A percentile compares a stretch with the other conserved stretches of the same genome.
Conservation (phyloP, 179 eudicot species). For the Carnegiea gigantea region DNA sequence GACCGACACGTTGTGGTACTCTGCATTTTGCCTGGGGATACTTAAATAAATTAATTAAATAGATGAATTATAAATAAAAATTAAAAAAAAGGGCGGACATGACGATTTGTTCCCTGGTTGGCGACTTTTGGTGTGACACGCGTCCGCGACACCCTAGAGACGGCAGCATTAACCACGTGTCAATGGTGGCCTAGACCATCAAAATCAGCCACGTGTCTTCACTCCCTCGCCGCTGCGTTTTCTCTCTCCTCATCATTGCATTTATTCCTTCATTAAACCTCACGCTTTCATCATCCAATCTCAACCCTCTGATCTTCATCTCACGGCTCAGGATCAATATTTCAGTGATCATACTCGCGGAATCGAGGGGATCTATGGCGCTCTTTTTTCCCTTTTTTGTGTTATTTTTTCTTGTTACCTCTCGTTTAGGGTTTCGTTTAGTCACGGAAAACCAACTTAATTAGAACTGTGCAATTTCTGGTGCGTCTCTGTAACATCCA, state of each 20-base stretch:
- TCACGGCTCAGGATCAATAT: background rate
- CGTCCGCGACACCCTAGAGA: conserved; percentile 10
- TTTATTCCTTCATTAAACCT: background rate
- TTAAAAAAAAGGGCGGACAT: conserved; percentile 3
- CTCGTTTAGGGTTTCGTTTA: background rate
- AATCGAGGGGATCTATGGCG: background rate
- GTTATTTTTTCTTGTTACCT: background rate
- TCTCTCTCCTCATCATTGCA: conserved; percentile 28
- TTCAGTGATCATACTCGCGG: background rate
- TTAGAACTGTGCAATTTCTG: background rate
- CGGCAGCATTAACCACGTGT: conserved; percentile 32
- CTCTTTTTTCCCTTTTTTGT: too few species aligned
- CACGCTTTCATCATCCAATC: background rate
- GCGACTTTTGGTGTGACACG: conserved; percentile 27
- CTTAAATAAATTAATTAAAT: background rate
- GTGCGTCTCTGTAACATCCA: too few species aligned
- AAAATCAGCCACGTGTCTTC: conserved; percentile 24
- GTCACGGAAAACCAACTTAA: background rate
- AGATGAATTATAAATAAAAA: background rate
- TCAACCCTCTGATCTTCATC: background rate
- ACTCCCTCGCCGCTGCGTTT: conserved; percentile 27
- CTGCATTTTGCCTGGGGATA: background rate
- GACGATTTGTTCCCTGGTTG: conserved; percentile 4
- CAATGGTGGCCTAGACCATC: background rate
- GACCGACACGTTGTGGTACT: conserved; percentile 28